Base-by-base conservation (phyloP, 106 monocot species). In the Apostasia ramifera region DNA sequence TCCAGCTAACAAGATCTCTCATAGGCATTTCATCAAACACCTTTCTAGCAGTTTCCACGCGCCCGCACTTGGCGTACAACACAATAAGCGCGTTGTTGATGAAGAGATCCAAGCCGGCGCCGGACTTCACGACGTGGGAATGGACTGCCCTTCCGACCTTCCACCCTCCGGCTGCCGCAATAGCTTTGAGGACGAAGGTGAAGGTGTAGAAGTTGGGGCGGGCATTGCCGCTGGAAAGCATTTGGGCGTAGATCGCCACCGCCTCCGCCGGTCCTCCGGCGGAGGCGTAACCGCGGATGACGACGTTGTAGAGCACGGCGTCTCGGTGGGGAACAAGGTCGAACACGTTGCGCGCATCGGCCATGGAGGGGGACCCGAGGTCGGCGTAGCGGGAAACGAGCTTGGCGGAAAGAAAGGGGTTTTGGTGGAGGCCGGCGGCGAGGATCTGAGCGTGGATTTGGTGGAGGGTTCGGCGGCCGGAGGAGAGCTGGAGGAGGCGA, bases 1-100 rank as follows among this genome's bases (percentile, higher is more conserved):
- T 86, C 86, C 86, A 86, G 15, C 62, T 79, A 61, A 86, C 86
- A 10, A 79, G 42, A 46, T 86, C 86, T 66, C 68, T 79, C 0
- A 5, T 26, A 6, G 48, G 40, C 26, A 86, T 77, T 68, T 40
- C 63, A 1, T 79, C 86, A 51, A 86, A 86, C 73, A 80, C 47
- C 47, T 68, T 70, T 66, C 69, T 45, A n/a, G 82, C 79, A 1
- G 56, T 61, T 3, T 11, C 66, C 4, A 74, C 14, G 5, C 77
- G 73, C 0, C 73, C 65, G 41, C 69, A 66, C 47, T 77, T 82
- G 5, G 77, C 55, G 14, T 82, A 86, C 42, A 84, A 70, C 0
- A 79, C 57, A 0, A 81, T 44, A 37, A 88, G 76, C 4, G 88
- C 76, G 59, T 88, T 88, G 43, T 66, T 58, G 38, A 84, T 76